Evolutionary conservation across 116 monocot genomes (phyloP).

Genomic region (Posidonia oceanica): DNA sequence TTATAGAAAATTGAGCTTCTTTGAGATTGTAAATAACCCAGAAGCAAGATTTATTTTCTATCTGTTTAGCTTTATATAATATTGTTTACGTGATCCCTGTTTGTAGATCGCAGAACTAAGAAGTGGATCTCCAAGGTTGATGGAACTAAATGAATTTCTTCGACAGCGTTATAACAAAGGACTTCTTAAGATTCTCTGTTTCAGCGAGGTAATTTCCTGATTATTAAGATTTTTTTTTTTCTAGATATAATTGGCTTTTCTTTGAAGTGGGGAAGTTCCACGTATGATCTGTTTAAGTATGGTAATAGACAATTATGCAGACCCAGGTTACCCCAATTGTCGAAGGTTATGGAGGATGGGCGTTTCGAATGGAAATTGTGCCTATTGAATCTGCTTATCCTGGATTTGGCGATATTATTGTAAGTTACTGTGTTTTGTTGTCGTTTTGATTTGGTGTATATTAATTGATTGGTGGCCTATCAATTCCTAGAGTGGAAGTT

Average conservation of each 20-base stretch:
- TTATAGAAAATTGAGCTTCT: slow-evolving; percentile 10
- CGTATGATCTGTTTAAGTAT: not conserved
- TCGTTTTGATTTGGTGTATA: not conserved
- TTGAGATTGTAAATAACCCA: too few species aligned
- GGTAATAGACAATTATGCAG: slow-evolving; percentile 19
- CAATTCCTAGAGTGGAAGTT: too few species aligned
- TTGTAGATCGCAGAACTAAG: slow-evolving; percentile 84
- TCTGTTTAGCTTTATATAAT: not conserved
- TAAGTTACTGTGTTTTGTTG: slow-evolving; percentile 32
- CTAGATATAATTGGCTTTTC: too few species aligned
- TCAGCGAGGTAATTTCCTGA: slow-evolving; percentile 71
- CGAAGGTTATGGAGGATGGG: slow-evolving; percentile 99
- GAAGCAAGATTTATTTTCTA: not conserved
- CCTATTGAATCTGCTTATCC: slow-evolving; percentile 99
- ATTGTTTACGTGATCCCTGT: not conserved
- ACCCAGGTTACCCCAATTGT: slow-evolving; percentile 97
- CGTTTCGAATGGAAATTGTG: slow-evolving; percentile 86
- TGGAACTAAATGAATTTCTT: slow-evolving; percentile 88
- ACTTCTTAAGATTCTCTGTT: slow-evolving; percentile 82
- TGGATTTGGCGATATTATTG: slow-evolving; percentile 93
- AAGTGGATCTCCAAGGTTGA: slow-evolving; percentile 84
- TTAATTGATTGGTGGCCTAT: not conserved
- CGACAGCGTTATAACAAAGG: slow-evolving; percentile 64
- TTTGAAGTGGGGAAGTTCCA: not conserved
- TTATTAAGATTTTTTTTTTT: slow-evolving; percentile 5